Percentiles rank a stretch among this genome's conserved stretches.
Conservation (phyloP, 768 basidiomycete genomes). For the Termitomyces titanicus region DNA sequence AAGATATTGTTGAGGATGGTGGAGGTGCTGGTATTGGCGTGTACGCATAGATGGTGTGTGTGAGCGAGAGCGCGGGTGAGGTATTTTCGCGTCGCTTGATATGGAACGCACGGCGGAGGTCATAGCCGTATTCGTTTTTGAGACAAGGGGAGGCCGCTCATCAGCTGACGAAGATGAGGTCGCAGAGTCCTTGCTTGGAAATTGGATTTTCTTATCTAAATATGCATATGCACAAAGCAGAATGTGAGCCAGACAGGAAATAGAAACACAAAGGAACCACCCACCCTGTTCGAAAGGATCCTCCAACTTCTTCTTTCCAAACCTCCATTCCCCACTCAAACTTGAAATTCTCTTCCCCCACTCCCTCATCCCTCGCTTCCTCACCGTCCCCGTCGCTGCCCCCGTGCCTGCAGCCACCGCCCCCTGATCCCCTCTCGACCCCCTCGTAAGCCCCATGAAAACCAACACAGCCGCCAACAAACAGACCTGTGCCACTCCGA, state of each 20-base stretch:
- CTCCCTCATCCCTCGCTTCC: slow-evolving; percentile 29
- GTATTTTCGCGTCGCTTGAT: slow-evolving; percentile 5
- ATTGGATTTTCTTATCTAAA: slow-evolving; percentile 13
- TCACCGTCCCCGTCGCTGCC: slow-evolving; percentile 21
- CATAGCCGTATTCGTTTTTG: not conserved
- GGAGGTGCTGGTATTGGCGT: slow-evolving; percentile 7
- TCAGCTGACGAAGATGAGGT: not conserved
- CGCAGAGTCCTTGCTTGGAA: slow-evolving; percentile 10
- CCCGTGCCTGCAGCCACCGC: slow-evolving; percentile 26
- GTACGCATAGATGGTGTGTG: slow-evolving; percentile 28
- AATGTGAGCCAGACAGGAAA: not conserved
- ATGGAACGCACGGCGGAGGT: not conserved
- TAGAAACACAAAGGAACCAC: not conserved
- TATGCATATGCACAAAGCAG: not conserved
- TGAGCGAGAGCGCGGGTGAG: slow-evolving; percentile 18
- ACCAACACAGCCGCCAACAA: slow-evolving; percentile 79
- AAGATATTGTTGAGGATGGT: not conserved
- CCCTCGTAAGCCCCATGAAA: slow-evolving; percentile 84
- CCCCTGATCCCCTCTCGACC: slow-evolving; percentile 43
- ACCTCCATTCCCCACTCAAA: slow-evolving; percentile 51
- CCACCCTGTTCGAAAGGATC: slow-evolving; percentile 7
- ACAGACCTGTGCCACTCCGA: slow-evolving; percentile 85
- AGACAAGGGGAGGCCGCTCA: not conserved
- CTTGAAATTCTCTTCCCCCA: slow-evolving; percentile 58
- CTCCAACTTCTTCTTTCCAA: slow-evolving; percentile 25